Conservation (phyloP, 345 rosid genomes). For the Eucalyptus polybractea region DNA sequence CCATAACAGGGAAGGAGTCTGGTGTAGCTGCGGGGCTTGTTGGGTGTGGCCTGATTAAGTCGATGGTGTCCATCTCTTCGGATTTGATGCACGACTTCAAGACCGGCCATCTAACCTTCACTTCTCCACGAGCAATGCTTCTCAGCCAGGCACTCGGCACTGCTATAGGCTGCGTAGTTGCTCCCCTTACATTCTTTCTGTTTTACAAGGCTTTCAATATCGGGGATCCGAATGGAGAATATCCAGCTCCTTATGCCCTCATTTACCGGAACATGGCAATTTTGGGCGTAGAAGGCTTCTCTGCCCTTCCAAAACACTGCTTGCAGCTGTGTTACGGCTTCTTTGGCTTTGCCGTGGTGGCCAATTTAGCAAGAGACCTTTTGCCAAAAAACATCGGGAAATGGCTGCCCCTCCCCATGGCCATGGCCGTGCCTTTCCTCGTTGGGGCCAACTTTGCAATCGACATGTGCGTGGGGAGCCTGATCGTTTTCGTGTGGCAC, state of each 20-base stretch:
- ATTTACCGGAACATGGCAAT: slow-evolving; percentile 91
- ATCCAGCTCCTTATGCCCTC: slow-evolving; percentile 92
- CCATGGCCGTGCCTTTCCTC: slow-evolving; percentile 93
- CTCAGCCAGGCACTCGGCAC: slow-evolving; percentile 79
- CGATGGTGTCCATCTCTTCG: slow-evolving; percentile 76
- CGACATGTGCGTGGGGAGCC: slow-evolving; percentile 73
- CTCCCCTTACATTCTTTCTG: slow-evolving; percentile 72
- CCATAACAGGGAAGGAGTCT: slow-evolving; percentile 42
- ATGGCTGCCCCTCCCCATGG: slow-evolving; percentile 92
- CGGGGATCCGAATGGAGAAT: slow-evolving; percentile 83
- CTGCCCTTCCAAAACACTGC: slow-evolving; percentile 81
- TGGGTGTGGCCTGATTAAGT: slow-evolving; percentile 84
- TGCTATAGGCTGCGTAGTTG: slow-evolving; percentile 80
- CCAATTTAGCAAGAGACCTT: slow-evolving; percentile 51
- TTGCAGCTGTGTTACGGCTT: slow-evolving; percentile 80
- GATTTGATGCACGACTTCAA: slow-evolving; percentile 96
- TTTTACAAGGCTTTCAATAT: slow-evolving; percentile 89
- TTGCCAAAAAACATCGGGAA: slow-evolving; percentile 36
- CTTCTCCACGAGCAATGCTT: slow-evolving; percentile 90
- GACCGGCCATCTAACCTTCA: slow-evolving; percentile 79
- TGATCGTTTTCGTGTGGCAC: slow-evolving; percentile 46
- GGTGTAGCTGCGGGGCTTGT: slow-evolving; percentile 88
- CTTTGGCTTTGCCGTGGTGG: slow-evolving; percentile 61
- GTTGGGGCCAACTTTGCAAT: slow-evolving; percentile 84
- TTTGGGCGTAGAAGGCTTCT: slow-evolving; percentile 86